Conservation (phyloP, 2,329 filamentous ascomycete species). For the Claviceps spartinae region DNA sequence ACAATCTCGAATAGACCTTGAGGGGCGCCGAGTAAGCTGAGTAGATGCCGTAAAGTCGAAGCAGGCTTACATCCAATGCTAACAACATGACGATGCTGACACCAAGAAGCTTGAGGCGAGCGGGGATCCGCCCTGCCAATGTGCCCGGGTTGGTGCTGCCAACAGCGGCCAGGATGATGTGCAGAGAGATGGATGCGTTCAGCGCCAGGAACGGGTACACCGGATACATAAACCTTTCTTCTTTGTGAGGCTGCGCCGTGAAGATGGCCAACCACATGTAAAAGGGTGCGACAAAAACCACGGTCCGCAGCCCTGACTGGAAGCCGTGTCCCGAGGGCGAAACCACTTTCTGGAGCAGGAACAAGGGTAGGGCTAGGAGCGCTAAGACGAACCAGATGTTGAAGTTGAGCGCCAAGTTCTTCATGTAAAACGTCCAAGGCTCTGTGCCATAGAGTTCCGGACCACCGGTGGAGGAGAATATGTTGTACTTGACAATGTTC, state of each 20-base stretch:
- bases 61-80: slow-evolving; percentile 51
- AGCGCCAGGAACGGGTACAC: slow-evolving; percentile 82
- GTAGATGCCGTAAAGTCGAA: slow-evolving; percentile 64
- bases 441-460: slow-evolving; percentile 92
- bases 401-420: slow-evolving; percentile 86
- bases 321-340: slow-evolving; percentile 48
- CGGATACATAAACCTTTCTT: slow-evolving; percentile 98
- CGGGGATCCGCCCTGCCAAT: slow-evolving; percentile 57
- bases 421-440: slow-evolving; percentile 92
- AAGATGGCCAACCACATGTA: slow-evolving; percentile 94
- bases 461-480: slow-evolving; percentile 70
- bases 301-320: slow-evolving; percentile 57
- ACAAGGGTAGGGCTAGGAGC: slow-evolving; percentile 58
- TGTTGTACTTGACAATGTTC: slow-evolving; percentile 93
- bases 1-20: slow-evolving; percentile 54
- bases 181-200: slow-evolving; percentile 73
- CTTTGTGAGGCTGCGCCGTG: slow-evolving; percentile 86
- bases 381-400: slow-evolving; percentile 87
- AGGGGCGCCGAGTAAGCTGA: slow-evolving; percentile 75
- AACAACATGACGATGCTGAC: slow-evolving; percentile 48
- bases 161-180: slow-evolving; percentile 64
- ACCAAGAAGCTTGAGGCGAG: slow-evolving; percentile 55
- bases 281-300: slow-evolving; percentile 73
- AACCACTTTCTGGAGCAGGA: slow-evolving; percentile 57
- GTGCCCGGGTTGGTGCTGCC: slow-evolving; percentile 56